phyloP scores from a whole-genome alignment of 2,329 filamentous ascomycete species.

The Phialocephala subalpina region DNA sequence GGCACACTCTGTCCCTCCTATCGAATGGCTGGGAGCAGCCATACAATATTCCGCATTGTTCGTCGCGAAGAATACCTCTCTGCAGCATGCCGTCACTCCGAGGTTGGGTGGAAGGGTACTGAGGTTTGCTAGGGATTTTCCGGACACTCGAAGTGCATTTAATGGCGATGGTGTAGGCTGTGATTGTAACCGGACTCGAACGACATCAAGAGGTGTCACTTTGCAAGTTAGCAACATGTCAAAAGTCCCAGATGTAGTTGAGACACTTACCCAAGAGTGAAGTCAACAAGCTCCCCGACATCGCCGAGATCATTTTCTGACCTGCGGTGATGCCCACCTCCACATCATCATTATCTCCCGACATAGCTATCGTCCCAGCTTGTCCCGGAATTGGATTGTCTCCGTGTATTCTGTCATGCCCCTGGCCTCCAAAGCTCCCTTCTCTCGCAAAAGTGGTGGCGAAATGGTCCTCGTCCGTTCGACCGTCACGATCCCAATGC shows the following conservation, averaged over 20 bases:
- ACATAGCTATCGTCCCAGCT: conserved; percentile 40
- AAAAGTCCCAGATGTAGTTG: background rate
- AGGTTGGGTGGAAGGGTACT: conserved; percentile 81
- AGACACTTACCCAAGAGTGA: conserved; percentile 73
- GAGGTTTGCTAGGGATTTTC: conserved; percentile 60
- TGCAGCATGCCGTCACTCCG: conserved; percentile 92
- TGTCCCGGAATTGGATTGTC: conserved; percentile 39
- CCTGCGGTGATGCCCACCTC: conserved; percentile 76
- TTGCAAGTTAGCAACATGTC: conserved; percentile 8
- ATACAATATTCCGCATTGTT: conserved; percentile 73
- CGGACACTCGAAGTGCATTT: conserved; percentile 61
- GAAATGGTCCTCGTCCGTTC: conserved; percentile 32
- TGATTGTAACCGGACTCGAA: conserved; percentile 92
- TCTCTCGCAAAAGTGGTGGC: conserved; percentile 34
- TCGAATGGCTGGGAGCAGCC: conserved; percentile 39
- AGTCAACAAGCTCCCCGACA: conserved; percentile 88
- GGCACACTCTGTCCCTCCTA: conserved; percentile 70
- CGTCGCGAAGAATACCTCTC: conserved; percentile 96
- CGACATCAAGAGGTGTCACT: conserved; percentile 97
- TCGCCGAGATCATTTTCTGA: conserved; percentile 96
- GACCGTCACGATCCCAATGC: conserved; percentile 34
- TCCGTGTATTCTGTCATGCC: conserved; percentile 42
- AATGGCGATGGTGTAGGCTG: conserved; percentile 65
- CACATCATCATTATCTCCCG: conserved; percentile 45
- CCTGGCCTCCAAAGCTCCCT: conserved; percentile 27